Conservation (phyloP, 225 moss, liverwort and hornwort genomes). For the Physcomitrium patens region DNA sequence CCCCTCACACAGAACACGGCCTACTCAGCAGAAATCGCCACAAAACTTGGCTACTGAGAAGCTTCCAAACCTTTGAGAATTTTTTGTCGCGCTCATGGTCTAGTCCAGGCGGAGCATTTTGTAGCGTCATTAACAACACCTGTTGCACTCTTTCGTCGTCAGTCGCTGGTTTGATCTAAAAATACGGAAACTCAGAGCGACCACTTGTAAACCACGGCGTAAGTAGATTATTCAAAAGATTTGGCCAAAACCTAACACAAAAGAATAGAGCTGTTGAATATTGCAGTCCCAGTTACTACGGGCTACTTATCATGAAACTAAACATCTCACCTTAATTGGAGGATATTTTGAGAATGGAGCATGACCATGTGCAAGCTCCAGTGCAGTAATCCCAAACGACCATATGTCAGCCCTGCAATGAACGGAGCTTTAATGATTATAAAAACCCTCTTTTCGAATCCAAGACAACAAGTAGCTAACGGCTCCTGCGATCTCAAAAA, state of each 20-base stretch:
- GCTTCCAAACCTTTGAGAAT: constrained; percentile 76
- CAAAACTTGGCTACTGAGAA: constrained; percentile 27
- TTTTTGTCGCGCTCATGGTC: constrained; percentile 92
- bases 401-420: constrained; percentile 85
- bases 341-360: constrained; percentile 98
- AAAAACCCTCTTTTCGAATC: constrained; percentile 3
- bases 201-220: constrained; percentile 8
- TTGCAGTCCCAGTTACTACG: not conserved
- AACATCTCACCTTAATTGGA: constrained; percentile 78
- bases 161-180: constrained; percentile 20
- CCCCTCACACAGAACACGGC: constrained; percentile 11
- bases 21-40: constrained; percentile 20
- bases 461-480: constrained; percentile 5
- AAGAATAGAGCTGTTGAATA: not conserved
- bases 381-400: constrained; percentile 97
- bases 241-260: constrained; percentile 13
- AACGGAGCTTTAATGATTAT: constrained; percentile 27
- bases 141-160: constrained; percentile 36
- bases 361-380: constrained; percentile 98
- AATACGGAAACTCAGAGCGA: constrained; percentile 13
- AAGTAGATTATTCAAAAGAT: not conserved
- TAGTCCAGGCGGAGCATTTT: constrained; percentile 97
- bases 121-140: constrained; percentile 94
- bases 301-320: constrained; percentile 15
- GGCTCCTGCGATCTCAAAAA: constrained; percentile 12